Evolutionary conservation across 129 eudicot species (phyloP).

Genomic region (Saussurea involucrata): DNA sequence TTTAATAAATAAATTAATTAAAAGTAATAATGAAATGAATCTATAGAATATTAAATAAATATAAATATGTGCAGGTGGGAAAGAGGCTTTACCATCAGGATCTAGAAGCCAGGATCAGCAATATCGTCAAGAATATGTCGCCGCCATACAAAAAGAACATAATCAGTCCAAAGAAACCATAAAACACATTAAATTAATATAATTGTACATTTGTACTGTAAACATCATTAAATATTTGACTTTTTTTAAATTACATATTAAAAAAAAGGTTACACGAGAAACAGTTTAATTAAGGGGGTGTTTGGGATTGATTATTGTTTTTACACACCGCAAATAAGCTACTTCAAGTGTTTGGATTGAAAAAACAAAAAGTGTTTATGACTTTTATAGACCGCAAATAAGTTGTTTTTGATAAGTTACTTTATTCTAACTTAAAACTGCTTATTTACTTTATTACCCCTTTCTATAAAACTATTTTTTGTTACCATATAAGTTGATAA

Average conservation of each 20-base stretch:
- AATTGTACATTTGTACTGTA: background rate
- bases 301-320: too few species aligned
- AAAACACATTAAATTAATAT: background rate
- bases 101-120: slow-evolving; percentile 20
- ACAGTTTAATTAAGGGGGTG: background rate
- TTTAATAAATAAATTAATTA: background rate
- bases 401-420: too few species aligned
- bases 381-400: too few species aligned
- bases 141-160: slow-evolving; percentile 7
- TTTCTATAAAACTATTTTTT: too few species aligned
- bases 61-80: background rate
- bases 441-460: too few species aligned
- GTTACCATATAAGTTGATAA: too few species aligned
- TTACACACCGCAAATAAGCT: too few species aligned
- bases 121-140: slow-evolving; percentile 8
- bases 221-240: background rate
- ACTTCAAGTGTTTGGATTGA: too few species aligned
- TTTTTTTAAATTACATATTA: background rate
- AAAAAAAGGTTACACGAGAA: background rate
- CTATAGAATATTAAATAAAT: background rate
- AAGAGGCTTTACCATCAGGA: slow-evolving; percentile 35
- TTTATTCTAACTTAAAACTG: too few species aligned
- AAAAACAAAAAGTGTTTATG: too few species aligned
- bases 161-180: slow-evolving; percentile 14
- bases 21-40: slow-evolving; percentile 1